A percentile compares a stretch with the other conserved stretches of the same genome.
These are phyloP conservation scores for Alternaria postmessia DNA, from an alignment of 2,329 filamentous ascomycete genomes.

Conservation along the genomic window DNA sequence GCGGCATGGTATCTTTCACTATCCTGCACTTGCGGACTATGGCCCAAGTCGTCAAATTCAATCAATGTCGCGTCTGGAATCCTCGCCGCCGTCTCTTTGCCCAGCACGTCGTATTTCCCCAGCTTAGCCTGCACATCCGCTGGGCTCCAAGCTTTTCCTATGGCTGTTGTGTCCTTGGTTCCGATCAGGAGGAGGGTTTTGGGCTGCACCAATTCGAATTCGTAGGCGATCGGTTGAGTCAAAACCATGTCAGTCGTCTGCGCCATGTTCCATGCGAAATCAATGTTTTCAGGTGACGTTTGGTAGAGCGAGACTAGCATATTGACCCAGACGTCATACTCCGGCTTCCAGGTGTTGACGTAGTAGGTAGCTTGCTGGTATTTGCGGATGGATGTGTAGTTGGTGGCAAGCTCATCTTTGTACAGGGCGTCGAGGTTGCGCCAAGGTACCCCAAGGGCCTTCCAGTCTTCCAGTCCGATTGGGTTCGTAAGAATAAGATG, in stretches of 20 bases:
- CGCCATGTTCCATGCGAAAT: conserved; percentile 60
- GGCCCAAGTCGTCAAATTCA: conserved; percentile 59
- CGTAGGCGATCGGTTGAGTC: conserved; percentile 61
- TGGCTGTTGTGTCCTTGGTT: conserved; percentile 63
- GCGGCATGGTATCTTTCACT: conserved; percentile 58
- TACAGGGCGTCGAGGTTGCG: conserved; percentile 29
- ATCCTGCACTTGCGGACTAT: conserved; percentile 63
- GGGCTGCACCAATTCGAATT: conserved; percentile 57
- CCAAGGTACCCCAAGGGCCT: conserved; percentile 39
- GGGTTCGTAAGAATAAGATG: conserved; percentile 61
- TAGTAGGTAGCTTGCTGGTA: conserved; percentile 44
- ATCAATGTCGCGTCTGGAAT: conserved; percentile 57
- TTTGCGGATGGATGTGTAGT: conserved; percentile 35
- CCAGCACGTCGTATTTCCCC: conserved; percentile 61
- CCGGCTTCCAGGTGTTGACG: conserved; percentile 54
- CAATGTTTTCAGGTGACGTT: conserved; percentile 48
- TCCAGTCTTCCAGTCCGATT: conserved; percentile 65
- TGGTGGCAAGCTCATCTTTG: conserved; percentile 30
- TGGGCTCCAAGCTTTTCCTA: conserved; percentile 61
- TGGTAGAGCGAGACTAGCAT: conserved; percentile 64
- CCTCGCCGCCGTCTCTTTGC: conserved; percentile 54
- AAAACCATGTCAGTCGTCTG: conserved; percentile 64
- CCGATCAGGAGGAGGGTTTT: conserved; percentile 61
- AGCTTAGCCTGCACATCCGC: conserved; percentile 43
- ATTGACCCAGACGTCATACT: conserved; percentile 64